Evolutionary conservation across 1,284 basidiomycete genomes (phyloP).

Genomic region (Schizophyllum amplum): DNA sequence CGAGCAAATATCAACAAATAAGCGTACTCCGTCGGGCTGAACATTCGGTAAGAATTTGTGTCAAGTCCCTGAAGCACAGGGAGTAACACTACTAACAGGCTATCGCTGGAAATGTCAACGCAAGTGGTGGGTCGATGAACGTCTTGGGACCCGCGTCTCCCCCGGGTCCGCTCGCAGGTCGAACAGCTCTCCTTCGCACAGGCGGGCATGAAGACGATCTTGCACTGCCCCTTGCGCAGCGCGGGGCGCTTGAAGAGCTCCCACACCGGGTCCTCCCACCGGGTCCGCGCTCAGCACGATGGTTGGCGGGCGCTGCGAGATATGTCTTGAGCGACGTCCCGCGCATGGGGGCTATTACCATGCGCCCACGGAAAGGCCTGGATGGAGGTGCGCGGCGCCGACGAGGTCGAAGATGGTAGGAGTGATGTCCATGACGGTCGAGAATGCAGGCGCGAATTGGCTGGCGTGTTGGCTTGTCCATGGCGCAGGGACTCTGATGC

Average conservation of each 20-base stretch:
- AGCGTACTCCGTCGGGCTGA: too few relatives aligned
- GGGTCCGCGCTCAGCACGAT: conserved; percentile 12
- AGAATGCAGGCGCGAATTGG: too few relatives aligned
- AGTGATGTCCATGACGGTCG: conserved; percentile 16
- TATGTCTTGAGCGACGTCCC: conserved; percentile 11
- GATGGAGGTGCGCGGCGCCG: conserved; percentile 10
- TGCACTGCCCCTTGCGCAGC: conserved; percentile 11
- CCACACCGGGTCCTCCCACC: too few relatives aligned
- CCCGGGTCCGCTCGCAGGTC: conserved; percentile 14
- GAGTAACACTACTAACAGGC: too few relatives aligned
- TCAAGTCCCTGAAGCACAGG: too few relatives aligned
- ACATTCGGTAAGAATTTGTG: too few relatives aligned
- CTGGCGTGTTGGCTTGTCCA: too few relatives aligned
- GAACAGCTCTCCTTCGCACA: conserved; percentile 15
- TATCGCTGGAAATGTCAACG: too few relatives aligned
- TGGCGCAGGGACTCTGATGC: conserved; percentile 16
- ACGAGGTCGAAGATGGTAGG: conserved; percentile 17
- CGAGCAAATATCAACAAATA: too few relatives aligned
- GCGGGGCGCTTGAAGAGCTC: conserved; percentile 16
- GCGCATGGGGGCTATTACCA: conserved; percentile 15
- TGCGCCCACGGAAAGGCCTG: conserved; percentile 11
- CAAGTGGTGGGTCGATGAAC: too few relatives aligned
- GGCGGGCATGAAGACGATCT: conserved; percentile 16
- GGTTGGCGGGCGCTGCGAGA: conserved; percentile 8
- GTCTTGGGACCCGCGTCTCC: too few relatives aligned